Percentiles rank a stretch among this genome's conserved stretches.
Conservation (phyloP, 2,329 filamentous ascomycete species). For the Trichoderma hamatum region DNA sequence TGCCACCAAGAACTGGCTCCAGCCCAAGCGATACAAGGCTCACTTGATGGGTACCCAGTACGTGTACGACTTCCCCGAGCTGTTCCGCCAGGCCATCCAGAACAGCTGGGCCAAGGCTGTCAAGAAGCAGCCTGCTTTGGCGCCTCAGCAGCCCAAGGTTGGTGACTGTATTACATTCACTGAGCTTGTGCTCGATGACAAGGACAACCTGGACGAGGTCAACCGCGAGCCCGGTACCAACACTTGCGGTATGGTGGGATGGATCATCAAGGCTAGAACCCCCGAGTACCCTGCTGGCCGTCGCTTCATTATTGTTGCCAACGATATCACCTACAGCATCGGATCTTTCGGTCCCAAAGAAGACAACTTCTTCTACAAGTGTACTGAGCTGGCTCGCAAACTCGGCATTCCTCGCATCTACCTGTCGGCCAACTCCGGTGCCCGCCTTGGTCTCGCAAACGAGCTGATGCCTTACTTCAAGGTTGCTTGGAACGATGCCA, state of each 20-base stretch:
- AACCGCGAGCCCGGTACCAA: conserved; percentile 95
- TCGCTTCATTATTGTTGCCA: conserved; percentile 94
- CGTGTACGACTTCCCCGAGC: conserved; percentile 98
- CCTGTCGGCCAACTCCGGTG: conserved; percentile 97
- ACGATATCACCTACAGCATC: conserved; percentile 99
- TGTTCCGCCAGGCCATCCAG: conserved; percentile 97
- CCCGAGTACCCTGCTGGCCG: conserved; percentile 93
- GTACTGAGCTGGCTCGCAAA: conserved; percentile 91
- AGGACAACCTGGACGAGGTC: conserved; percentile 88
- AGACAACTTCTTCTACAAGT: conserved; percentile 99
- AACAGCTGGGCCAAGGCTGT: conserved; percentile 85
- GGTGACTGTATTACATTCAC: conserved; percentile 93
- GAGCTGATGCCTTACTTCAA: conserved; percentile 97
- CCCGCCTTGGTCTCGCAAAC: conserved; percentile 92
- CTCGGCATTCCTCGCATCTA: conserved; percentile 96
- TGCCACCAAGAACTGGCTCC: conserved; percentile 96
- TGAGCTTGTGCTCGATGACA: conserved; percentile 93
- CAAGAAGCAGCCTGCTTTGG: conserved; percentile 71
- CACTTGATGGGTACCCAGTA: conserved; percentile 99
- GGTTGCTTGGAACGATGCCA: conserved; percentile 89
- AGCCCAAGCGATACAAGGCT: conserved; percentile 99
- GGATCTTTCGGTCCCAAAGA: conserved; percentile 96
- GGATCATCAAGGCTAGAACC: conserved; percentile 92
- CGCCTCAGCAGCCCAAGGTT: conserved; percentile 77
- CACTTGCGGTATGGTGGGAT: conserved; percentile 96